Percentiles rank a stretch among this genome's conserved stretches.
These are phyloP conservation scores for Cercospora sojina DNA, from an alignment of 2,329 filamentous ascomycete genomes.

Conservation along the genomic window DNA sequence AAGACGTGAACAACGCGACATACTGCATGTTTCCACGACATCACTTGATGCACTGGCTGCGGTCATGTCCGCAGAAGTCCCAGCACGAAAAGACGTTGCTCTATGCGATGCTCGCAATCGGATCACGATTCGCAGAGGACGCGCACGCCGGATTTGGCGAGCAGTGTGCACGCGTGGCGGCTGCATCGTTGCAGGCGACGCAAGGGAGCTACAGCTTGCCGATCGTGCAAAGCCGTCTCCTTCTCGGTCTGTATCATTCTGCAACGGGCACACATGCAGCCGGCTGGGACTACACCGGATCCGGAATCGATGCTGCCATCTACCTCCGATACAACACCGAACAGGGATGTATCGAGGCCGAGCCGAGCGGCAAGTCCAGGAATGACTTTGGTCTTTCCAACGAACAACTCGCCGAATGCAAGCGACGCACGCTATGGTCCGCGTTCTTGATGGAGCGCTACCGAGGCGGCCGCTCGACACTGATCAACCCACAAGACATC, in stretches of 20 bases:
- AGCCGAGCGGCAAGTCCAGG: conserved; percentile 11
- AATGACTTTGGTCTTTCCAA: conserved; percentile 32
- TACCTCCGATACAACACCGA: conserved; percentile 61
- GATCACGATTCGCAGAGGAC: conserved; percentile 56
- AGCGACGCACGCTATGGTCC: conserved; percentile 70
- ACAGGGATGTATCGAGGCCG: conserved; percentile 39
- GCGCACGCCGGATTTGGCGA: conserved; percentile 44
- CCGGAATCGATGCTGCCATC: conserved; percentile 60
- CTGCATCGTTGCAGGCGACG: conserved; percentile 55
- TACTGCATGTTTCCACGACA: conserved; percentile 58
- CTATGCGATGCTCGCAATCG: conserved; percentile 60
- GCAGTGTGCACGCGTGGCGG: conserved; percentile 56
- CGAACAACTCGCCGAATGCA: conserved; percentile 60
- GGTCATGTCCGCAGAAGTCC: conserved; percentile 41
- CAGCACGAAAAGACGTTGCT: conserved; percentile 57
- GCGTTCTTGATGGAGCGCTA: conserved; percentile 69
- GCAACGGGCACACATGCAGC: conserved; percentile 59
- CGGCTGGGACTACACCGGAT: conserved; percentile 63
- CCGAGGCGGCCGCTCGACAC: conserved; percentile 51
- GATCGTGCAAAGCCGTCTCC: conserved; percentile 65
- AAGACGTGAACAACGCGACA: conserved; percentile 54
- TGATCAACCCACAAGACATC: conserved; percentile 63
- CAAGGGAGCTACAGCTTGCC: conserved; percentile 59
- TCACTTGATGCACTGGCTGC: conserved; percentile 58
- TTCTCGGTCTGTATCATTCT: conserved; percentile 66